Evolutionary conservation across 495 filamentous ascomycete species (phyloP), one percentile per base, ranked within the genome.

Genomic region (Lindgomyces ingoldianus): DNA sequence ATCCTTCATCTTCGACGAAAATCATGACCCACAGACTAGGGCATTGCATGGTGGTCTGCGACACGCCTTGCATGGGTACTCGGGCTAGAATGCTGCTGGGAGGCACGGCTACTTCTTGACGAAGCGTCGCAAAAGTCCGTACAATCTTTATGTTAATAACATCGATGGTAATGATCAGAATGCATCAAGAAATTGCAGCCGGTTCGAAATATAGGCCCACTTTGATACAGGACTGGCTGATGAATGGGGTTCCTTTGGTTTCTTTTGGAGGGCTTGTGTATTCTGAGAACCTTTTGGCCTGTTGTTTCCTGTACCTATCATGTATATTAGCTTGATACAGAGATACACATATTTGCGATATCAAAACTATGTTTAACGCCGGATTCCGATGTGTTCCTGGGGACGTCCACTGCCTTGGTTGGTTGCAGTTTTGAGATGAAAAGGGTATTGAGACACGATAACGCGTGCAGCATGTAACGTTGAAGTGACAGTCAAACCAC

Each of bases 1-100:
- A n/a, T 70, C 41, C 46, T 66, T 27, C 57, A 70, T 45, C 12
- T 65, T 19, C 56, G 62, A 42, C 62, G 54, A 30, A 67, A 67
- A 29, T 50, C 57, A 12, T 63, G 29, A 52, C 48, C 26, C 6
- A 46, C 19, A 42, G 12, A 19, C 46, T 41, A 25, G 45, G 29
- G 60, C 36, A n/a, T n/a, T n/a, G n/a, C n/a, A 46, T 48, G 49
- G 27, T 50, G 45, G 62, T 70, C 62, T 58, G 60, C 54, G 60
- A 63, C 57, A 42, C 41, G 48, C 54, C 36, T 39, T 59, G 8
- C n/a, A 27, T 55, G 8, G 53, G 10, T 39, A 39, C 33, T 39
- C 49, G 58, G 61, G 48, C 53, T 49, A 61, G 51, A 55, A 26
- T 58, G 51, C 61, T 65, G 44, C 45, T 56, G 44, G 62, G 45